phyloP scores from a whole-genome alignment of 179 eudicot species.

The Spinacia oleracea region DNA sequence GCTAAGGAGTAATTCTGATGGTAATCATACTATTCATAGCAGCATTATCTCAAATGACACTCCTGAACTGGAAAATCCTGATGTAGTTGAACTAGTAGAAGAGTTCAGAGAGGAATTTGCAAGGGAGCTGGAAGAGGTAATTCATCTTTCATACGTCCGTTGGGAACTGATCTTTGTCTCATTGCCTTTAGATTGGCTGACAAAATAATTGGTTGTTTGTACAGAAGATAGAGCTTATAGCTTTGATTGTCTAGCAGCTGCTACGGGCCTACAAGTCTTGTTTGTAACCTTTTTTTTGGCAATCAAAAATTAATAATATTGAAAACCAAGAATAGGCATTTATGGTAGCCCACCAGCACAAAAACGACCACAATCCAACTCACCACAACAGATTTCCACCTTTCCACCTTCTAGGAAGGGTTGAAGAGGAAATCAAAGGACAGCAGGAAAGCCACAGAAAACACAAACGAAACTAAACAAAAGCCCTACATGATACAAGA shows the following conservation, averaged over 20 bases:
- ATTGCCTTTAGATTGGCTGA: background rate
- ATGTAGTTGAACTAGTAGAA: conserved; percentile 48
- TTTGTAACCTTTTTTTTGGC: too few species aligned
- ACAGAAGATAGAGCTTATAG: background rate
- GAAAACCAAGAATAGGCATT: too few species aligned
- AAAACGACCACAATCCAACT: too few species aligned
- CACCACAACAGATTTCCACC: too few species aligned
- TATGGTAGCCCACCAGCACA: too few species aligned
- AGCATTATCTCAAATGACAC: conserved; percentile 44
- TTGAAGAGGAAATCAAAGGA: too few species aligned
- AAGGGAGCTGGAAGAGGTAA: conserved; percentile 78
- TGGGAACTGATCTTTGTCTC: background rate
- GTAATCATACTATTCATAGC: conserved; percentile 26
- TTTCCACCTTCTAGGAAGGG: too few species aligned
- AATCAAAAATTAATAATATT: too few species aligned
- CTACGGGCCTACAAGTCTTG: too few species aligned
- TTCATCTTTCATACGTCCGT: background rate
- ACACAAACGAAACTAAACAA: too few species aligned
- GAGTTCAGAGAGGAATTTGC: conserved; percentile 84
- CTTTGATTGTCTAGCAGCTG: background rate
- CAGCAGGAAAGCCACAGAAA: too few species aligned
- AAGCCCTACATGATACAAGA: too few species aligned
- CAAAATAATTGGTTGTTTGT: background rate
- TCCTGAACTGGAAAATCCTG: conserved; percentile 52
- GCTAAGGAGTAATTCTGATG: conserved; percentile 41